These are phyloP conservation scores for Nitzschia putrida DNA, from an alignment of 108 stramenopile species.

Conservation along the genomic window DNA sequence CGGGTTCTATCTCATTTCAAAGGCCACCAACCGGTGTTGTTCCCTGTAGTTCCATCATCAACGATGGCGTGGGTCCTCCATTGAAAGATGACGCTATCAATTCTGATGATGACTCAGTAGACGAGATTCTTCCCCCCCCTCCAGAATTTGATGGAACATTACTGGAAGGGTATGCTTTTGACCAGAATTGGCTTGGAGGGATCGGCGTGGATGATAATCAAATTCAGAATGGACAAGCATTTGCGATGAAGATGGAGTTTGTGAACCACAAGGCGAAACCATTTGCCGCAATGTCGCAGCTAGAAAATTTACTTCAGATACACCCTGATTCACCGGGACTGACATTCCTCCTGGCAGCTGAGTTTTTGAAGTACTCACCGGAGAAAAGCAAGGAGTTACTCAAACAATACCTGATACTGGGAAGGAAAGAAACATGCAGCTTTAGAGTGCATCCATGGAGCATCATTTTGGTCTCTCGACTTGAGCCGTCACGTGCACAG, in stretches of 20 bases:
- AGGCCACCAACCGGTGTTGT: background rate
- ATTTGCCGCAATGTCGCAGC: background rate
- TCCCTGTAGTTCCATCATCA: background rate
- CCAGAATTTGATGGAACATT: background rate
- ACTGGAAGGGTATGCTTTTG: background rate
- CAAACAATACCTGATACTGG: background rate
- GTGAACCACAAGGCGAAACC: background rate
- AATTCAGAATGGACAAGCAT: background rate
- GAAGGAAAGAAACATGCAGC: background rate
- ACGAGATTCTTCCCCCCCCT: background rate
- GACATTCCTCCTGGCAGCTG: background rate
- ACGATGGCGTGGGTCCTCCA: background rate
- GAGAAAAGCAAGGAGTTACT: background rate
- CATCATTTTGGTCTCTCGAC: background rate
- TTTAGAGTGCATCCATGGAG: slow-evolving; percentile 6
- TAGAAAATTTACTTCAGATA: background rate
- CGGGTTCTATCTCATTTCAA: background rate
- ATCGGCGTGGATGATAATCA: background rate
- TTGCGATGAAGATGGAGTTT: background rate
- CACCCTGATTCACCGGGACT: background rate
- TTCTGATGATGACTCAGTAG: background rate
- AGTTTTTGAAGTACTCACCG: background rate
- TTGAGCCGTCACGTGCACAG: background rate
- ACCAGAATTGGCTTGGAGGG: background rate
- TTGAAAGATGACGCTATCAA: background rate